Percentiles rank a stretch among this genome's conserved stretches.
Conservation (phyloP, 2,329 filamentous ascomycete species). For the Coniochaeta pulveracea region DNA sequence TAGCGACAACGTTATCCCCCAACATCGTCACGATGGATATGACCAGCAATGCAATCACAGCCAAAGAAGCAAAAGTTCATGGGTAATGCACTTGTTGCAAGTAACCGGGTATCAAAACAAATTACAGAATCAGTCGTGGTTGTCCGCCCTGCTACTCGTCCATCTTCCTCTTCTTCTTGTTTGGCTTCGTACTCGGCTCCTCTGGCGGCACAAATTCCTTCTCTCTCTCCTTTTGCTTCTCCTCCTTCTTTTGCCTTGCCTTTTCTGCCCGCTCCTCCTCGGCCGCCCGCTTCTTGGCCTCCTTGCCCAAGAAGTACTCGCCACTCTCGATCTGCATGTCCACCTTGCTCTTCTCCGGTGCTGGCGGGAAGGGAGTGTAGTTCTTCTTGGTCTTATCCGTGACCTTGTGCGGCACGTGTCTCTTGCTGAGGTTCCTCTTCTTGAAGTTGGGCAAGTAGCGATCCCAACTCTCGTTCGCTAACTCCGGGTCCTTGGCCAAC, state of each 20-base stretch:
- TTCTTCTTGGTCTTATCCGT: slow-evolving; percentile 88
- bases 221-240: slow-evolving; percentile 75
- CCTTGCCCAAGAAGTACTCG: slow-evolving; percentile 91
- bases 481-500: slow-evolving; percentile 66
- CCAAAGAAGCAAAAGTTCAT: background rate
- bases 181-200: slow-evolving; percentile 55
- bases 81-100: background rate
- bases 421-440: slow-evolving; percentile 78
- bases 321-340: slow-evolving; percentile 96
- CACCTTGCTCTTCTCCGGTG: slow-evolving; percentile 97
- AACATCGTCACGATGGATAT: no score
- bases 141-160: background rate
- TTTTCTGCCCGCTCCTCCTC: slow-evolving; percentile 73
- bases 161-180: slow-evolving; percentile 33
- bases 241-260: slow-evolving; percentile 78
- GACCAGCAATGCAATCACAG: no score
- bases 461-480: slow-evolving; percentile 87
- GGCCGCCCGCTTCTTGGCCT: slow-evolving; percentile 75
- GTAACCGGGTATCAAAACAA: slow-evolving; percentile 4
- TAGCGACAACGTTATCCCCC: no score
- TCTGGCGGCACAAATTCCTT: slow-evolving; percentile 80
- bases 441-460: slow-evolving; percentile 96
- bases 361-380: slow-evolving; percentile 95
- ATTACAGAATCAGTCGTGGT: no score
- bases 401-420: slow-evolving; percentile 71